phyloP scores from a whole-genome alignment of 441 rosid species.

The Adansonia gregorii region DNA sequence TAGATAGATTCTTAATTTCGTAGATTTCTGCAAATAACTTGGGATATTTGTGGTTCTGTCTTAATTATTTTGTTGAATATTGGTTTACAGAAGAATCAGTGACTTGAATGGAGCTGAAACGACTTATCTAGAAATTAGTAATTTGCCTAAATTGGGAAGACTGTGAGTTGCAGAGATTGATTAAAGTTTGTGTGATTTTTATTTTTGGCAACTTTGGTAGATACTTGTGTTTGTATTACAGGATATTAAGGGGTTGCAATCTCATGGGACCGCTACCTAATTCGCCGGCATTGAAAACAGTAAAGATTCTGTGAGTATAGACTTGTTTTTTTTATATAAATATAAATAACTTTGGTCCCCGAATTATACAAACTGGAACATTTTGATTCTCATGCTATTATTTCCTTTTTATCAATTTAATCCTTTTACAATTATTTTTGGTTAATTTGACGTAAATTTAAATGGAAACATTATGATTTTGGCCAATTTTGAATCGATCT shows the following conservation, averaged over 20 bases:
- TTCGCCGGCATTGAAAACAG: constrained; percentile 32
- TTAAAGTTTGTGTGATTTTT: too few relatives aligned
- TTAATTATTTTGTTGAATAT: neutral
- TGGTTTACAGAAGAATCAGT: constrained; percentile 56
- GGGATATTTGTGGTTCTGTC: neutral
- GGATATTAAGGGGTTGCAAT: constrained; percentile 64
- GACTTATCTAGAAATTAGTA: constrained; percentile 40
- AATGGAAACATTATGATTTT: too few relatives aligned
- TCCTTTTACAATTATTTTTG: too few relatives aligned
- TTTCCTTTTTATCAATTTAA: too few relatives aligned
- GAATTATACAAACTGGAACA: neutral
- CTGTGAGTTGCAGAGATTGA: constrained; percentile 40
- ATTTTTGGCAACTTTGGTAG: too few relatives aligned
- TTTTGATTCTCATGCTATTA: neutral
- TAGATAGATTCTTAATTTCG: neutral
- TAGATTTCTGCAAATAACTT: neutral
- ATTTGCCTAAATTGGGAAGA: constrained; percentile 26
- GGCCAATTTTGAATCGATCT: too few relatives aligned
- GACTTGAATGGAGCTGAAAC: constrained; percentile 52
- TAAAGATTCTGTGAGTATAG: constrained; percentile 47
- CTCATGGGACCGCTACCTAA: constrained; percentile 47
- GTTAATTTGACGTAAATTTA: too few relatives aligned
- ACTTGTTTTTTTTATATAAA: neutral
- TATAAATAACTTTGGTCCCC: neutral
- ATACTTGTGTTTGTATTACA: constrained; percentile 21